These are phyloP conservation scores for Leishmania tarentolae DNA, from an alignment of 208 protist genomes.

Conservation along the genomic window DNA sequence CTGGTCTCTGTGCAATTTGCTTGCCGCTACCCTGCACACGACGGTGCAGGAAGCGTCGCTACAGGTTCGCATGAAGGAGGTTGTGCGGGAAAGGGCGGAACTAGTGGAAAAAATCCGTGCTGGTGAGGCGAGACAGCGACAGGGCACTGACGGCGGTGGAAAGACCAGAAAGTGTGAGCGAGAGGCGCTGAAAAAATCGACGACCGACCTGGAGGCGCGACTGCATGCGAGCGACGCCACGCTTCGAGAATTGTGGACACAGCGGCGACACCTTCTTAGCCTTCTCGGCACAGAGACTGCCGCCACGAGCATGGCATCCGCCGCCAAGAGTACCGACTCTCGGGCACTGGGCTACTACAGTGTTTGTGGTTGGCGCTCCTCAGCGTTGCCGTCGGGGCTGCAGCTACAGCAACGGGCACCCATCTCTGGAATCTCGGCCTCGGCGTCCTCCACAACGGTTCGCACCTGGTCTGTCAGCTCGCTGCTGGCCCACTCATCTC, in stretches of 20 bases:
- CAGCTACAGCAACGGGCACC: background rate
- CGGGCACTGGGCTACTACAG: background rate
- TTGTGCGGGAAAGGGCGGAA: slow-evolving; percentile 6
- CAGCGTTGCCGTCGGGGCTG: background rate
- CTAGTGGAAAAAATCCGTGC: slow-evolving; percentile 9
- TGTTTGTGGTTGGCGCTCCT: slow-evolving; percentile 5
- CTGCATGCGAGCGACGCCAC: slow-evolving; percentile 24
- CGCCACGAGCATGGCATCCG: background rate
- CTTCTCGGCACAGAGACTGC: slow-evolving; percentile 6
- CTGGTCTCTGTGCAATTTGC: slow-evolving; percentile 56
- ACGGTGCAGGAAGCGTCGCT: slow-evolving; percentile 29
- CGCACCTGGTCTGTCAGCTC: slow-evolving; percentile 23
- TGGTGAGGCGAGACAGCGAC: slow-evolving; percentile 9
- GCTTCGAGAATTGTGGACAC: slow-evolving; percentile 18
- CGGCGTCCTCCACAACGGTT: background rate
- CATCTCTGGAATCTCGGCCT: background rate
- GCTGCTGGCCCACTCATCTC: slow-evolving; percentile 26
- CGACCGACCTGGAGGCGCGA: slow-evolving; percentile 17
- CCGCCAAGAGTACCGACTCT: background rate
- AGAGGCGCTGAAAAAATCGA: slow-evolving; percentile 11
- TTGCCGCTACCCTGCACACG: slow-evolving; percentile 54
- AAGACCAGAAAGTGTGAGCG: slow-evolving; percentile 2
- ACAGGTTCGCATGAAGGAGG: slow-evolving; percentile 17
- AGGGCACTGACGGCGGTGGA: background rate
- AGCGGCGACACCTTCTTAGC: slow-evolving; percentile 26